Percentiles rank a stretch among this genome's conserved stretches.
Evolutionary conservation across 2,329 filamentous ascomycete species (phyloP).

Genomic region (Tolypocladium cylindrosporum): DNA sequence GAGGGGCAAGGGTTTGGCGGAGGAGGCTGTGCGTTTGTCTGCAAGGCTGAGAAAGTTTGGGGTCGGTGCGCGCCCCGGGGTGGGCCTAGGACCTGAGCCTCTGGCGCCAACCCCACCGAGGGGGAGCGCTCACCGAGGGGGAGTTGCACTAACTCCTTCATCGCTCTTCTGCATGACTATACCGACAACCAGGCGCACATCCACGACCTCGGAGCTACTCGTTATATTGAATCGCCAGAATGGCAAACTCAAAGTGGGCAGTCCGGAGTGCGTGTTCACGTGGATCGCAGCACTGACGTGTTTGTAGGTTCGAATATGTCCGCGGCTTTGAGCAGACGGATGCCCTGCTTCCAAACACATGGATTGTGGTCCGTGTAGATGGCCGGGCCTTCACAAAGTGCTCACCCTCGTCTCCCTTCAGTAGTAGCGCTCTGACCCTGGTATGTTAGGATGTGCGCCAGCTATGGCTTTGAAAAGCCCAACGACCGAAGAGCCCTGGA

Average conservation of each 20-base stretch:
- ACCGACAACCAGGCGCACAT: background rate
- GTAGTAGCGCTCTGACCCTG: background rate
- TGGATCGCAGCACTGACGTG: background rate
- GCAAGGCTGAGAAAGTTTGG: constrained; percentile 22
- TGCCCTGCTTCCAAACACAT: constrained; percentile 75
- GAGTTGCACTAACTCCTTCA: background rate
- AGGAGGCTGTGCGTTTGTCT: constrained; percentile 8
- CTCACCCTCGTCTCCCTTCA: constrained; percentile 3
- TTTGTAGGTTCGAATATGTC: constrained; percentile 80
- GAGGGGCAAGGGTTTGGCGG: background rate
- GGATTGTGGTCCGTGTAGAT: constrained; percentile 91
- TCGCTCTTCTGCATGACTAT: background rate
- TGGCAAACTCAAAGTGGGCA: constrained; percentile 47
- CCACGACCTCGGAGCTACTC: background rate
- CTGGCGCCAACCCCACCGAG: background rate
- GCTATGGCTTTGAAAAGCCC: constrained; percentile 81
- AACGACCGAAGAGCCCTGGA: constrained; percentile 82
- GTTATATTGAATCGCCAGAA: constrained; percentile 12
- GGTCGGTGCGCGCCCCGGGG: background rate
- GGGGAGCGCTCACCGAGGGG: background rate
- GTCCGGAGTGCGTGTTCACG: background rate
- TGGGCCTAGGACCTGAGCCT: background rate
- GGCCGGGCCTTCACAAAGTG: constrained; percentile 93
- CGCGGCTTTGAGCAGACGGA: constrained; percentile 80
- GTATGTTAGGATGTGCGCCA: constrained; percentile 58